phyloP scores from a whole-genome alignment of 1,139 yeast genomes.

The Suhomyces choctaworum region DNA sequence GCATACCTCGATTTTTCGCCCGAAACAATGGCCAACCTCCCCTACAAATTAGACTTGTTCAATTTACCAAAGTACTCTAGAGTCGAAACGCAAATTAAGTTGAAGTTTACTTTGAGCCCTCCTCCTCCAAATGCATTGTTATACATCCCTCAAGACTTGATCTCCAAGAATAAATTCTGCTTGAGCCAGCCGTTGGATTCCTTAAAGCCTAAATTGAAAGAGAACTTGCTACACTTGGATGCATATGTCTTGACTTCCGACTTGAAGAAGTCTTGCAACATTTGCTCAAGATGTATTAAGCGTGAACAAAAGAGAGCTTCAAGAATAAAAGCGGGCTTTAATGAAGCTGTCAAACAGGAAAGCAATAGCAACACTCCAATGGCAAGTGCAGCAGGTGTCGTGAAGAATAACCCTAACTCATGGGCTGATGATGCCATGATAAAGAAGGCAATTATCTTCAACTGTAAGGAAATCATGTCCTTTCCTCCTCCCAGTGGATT shows the following conservation, averaged over 20 bases:
- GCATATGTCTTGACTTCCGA: slow-evolving; percentile 64
- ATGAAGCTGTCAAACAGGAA: slow-evolving; percentile 40
- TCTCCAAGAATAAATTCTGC: slow-evolving; percentile 78
- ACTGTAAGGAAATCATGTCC: slow-evolving; percentile 82
- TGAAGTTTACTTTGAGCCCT: slow-evolving; percentile 66
- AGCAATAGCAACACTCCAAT: slow-evolving; percentile 12
- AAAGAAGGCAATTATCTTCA: slow-evolving; percentile 84
- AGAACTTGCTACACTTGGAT: slow-evolving; percentile 61
- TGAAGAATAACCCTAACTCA: slow-evolving; percentile 50
- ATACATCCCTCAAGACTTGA: slow-evolving; percentile 82
- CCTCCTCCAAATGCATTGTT: slow-evolving; percentile 70
- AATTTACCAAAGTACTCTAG: slow-evolving; percentile 79
- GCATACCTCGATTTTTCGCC: slow-evolving; percentile 42
- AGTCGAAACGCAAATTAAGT: slow-evolving; percentile 92
- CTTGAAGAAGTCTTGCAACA: slow-evolving; percentile 60
- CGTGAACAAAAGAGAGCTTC: slow-evolving; percentile 93
- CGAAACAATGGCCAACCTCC: slow-evolving; percentile 44
- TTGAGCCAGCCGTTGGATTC: slow-evolving; percentile 47
- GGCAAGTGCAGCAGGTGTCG: slow-evolving; percentile 26
- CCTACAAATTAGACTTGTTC: slow-evolving; percentile 57
- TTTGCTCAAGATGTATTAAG: slow-evolving; percentile 84
- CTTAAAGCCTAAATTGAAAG: slow-evolving; percentile 46
- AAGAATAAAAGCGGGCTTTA: slow-evolving; percentile 70
- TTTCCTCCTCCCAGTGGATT: slow-evolving; percentile 65
- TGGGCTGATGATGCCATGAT: slow-evolving; percentile 76